Evolutionary conservation across 305 asterid genomes (phyloP).

Genomic region (Coffea humblotiana): DNA sequence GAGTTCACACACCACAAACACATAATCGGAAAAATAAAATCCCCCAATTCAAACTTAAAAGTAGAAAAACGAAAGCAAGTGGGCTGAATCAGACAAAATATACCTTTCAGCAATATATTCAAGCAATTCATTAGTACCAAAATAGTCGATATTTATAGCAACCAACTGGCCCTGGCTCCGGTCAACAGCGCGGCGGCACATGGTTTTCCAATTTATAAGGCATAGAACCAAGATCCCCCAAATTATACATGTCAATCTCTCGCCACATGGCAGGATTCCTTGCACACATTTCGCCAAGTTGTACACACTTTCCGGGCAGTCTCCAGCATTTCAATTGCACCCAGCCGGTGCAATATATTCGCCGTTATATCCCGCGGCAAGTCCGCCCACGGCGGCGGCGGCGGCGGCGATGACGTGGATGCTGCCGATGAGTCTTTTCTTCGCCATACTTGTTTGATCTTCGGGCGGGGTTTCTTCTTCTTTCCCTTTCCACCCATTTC

Average conservation of each 20-base stretch:
- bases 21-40: too few species aligned
- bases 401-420: constrained; percentile 7
- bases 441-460: constrained; percentile 7
- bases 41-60: too few species aligned
- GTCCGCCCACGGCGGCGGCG: constrained; percentile 19
- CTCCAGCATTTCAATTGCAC: constrained; percentile 13
- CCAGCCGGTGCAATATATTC: constrained; percentile 10
- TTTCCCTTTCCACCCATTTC: not conserved
- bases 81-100: not conserved
- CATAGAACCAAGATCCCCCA: not conserved
- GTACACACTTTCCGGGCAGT: constrained; percentile 21
- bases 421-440: not conserved
- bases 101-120: constrained; percentile 12
- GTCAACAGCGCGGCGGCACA: constrained; percentile 15
- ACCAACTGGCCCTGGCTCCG: not conserved
- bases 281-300: constrained; percentile 15
- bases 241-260: not conserved
- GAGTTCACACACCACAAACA: too few species aligned
- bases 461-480: not conserved
- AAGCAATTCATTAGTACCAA: constrained; percentile 8
- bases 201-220: not conserved
- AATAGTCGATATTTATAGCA: not conserved
- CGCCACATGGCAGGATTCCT: constrained; percentile 22
- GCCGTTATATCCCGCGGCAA: constrained; percentile 17
- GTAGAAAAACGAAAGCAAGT: not conserved